Base-by-base conservation (phyloP, 2,329 filamentous ascomycete species). In the Emericellopsis atlantica region DNA sequence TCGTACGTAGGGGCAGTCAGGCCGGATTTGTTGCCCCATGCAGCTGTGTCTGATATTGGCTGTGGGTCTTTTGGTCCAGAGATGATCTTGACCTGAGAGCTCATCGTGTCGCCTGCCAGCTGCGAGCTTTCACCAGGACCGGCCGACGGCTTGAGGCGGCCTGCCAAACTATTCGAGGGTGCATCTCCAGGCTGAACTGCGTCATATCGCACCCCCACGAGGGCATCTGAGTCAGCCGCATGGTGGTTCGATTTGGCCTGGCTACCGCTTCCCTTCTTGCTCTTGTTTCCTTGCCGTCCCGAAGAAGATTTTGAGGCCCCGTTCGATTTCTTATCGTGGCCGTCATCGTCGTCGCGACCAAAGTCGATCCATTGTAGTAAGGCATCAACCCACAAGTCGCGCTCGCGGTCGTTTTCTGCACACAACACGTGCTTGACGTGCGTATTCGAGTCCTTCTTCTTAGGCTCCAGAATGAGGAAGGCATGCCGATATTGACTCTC, bases 401-500 rank as follows among this genome's bases (percentile, higher is more conserved):
- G 79, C 64, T 98, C 92, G 44, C 72, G 73, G 52, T 98, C 92
- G 53, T 84, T 96, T 60, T 98, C 92, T 0, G 92, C 90, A 57
- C 92, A 98, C 15, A 98, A 69, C 1, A 98, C 89, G 57, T 98
- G 92, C 48, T 90, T 85, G 21, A 95, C 86, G 40, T 90, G 74
- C 49, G 84, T 88, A 18, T 72, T 80, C 0, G 88, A 88, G 54
- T 98, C 92, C 60, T 95, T 96, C 60, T 88, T 87, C 67, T 98
- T 98, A 2, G 90, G 90, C 55, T 98, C 92, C 40, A 96, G 59
- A 41, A 98, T 84, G 36, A 96, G 68, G 64, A 98, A 98, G 1
- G 92, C 92, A 62, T 98, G 92, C 6, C 92, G 83, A 57, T 95
- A 98, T 58, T 96, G 87, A 54, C 93, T 93, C 45, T 96, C 92